Conservation (phyloP, 31 red algal species). For the Endocladia muricata region DNA sequence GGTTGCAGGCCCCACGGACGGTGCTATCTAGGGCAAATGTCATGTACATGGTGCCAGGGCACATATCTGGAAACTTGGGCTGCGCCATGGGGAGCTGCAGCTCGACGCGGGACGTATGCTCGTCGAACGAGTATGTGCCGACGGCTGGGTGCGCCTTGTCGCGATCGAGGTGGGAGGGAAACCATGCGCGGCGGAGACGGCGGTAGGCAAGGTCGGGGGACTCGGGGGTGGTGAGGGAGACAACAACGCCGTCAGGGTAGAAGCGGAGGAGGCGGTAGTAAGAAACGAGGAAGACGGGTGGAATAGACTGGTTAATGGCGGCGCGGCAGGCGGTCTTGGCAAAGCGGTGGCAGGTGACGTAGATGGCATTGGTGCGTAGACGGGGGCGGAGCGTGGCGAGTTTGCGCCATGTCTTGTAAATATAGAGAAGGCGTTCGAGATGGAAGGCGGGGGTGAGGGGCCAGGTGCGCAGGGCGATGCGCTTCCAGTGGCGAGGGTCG, state of each 20-base stretch:
- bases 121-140: constrained; percentile 35
- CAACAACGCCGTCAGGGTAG: constrained; percentile 45
- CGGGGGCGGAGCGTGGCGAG: constrained; percentile 41
- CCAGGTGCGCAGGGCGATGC: constrained; percentile 27
- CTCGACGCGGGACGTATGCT: constrained; percentile 5
- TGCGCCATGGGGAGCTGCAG: constrained; percentile 35
- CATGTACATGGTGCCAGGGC: constrained; percentile 29
- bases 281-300: constrained; percentile 48
- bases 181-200: constrained; percentile 23
- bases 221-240: constrained; percentile 38
- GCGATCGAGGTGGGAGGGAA: neutral
- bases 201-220: constrained; percentile 31
- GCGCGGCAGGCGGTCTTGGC: constrained; percentile 36
- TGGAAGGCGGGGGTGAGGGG: neutral
- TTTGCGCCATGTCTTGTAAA: constrained; percentile 51
- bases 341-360: constrained; percentile 37
- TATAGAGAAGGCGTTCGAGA: constrained; percentile 14
- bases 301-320: constrained; percentile 16
- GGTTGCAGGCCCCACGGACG: constrained; percentile 25
- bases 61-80: constrained; percentile 42
- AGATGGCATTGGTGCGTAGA: constrained; percentile 46
- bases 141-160: constrained; percentile 19
- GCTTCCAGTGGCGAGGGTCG: constrained; percentile 47
- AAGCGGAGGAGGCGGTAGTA: constrained; percentile 55
- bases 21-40: constrained; percentile 23